These are phyloP conservation scores for Corrigiola litoralis DNA, from an alignment of 179 eudicot genomes.

Conservation along the genomic window DNA sequence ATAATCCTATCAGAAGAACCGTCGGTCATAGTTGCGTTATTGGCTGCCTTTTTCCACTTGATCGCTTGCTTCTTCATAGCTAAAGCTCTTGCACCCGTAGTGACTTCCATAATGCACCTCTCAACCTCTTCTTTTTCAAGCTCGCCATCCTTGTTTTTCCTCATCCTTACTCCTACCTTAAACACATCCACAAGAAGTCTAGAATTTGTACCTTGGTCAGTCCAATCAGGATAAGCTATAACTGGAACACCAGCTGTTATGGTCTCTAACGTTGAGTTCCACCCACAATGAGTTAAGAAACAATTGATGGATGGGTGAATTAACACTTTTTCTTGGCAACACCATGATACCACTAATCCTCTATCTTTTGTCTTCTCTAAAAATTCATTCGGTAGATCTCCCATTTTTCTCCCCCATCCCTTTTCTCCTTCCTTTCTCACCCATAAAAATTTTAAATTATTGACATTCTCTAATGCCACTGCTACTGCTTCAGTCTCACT, in stretches of 20 bases:
- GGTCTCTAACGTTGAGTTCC: constrained; percentile 33
- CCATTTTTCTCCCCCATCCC: constrained; percentile 21
- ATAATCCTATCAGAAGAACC: constrained; percentile 21
- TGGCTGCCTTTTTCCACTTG: constrained; percentile 23
- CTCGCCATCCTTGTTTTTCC: constrained; percentile 8
- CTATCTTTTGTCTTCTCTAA: constrained; percentile 27
- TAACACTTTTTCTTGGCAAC: constrained; percentile 28
- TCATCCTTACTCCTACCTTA: constrained; percentile 32
- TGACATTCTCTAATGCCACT: constrained; percentile 14
- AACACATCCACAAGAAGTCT: constrained; percentile 32
- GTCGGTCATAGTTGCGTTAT: constrained; percentile 12
- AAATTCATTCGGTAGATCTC: constrained; percentile 21
- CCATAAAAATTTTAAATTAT: constrained; percentile 17
- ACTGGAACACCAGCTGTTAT: constrained; percentile 19
- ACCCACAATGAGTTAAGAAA: constrained; percentile 33
- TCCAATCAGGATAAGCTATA: constrained; percentile 35
- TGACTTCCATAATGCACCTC: constrained; percentile 27
- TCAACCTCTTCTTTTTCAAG: constrained; percentile 21
- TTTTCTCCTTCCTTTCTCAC: constrained; percentile 21
- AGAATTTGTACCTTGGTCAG: constrained; percentile 28
- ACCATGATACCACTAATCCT: constrained; percentile 30
- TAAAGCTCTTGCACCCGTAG: constrained; percentile 12
- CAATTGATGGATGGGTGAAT: constrained; percentile 27
- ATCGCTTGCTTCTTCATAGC: constrained; percentile 23
- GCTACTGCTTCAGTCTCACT: constrained; percentile 24